These are phyloP conservation scores for Pseudogymnoascus sp. DNA, from an alignment of 2,329 filamentous ascomycete genomes.

Conservation along the genomic window DNA sequence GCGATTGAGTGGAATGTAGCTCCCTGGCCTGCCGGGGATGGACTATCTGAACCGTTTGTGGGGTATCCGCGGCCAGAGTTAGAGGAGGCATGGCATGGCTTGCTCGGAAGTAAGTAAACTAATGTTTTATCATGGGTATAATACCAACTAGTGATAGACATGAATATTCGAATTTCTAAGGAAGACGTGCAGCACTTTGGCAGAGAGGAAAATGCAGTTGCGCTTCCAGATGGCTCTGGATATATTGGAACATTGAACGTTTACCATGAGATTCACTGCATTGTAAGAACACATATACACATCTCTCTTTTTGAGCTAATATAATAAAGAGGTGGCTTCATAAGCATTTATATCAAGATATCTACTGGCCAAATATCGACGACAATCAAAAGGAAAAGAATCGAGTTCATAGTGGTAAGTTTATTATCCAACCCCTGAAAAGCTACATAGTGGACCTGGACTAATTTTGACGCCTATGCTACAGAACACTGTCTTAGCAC, in stretches of 20 bases:
- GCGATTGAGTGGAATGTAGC: not conserved
- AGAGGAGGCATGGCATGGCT: not conserved
- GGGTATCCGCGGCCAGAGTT: not conserved
- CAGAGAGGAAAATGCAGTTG: not conserved
- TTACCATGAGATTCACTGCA: not conserved
- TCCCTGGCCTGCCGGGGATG: not conserved
- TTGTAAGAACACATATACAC: not conserved
- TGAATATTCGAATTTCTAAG: not conserved
- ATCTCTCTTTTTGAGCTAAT: not conserved
- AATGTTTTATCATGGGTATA: not conserved
- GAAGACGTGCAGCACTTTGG: not conserved
- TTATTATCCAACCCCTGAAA: not conserved
- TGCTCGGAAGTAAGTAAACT: not conserved
- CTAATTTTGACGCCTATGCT: not conserved
- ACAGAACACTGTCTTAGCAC: not conserved
- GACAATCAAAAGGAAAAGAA: not conserved
- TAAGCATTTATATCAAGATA: not conserved
- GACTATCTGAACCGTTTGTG: not conserved
- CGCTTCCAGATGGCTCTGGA: not conserved
- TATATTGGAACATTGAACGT: not conserved
- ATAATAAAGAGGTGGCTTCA: not conserved
- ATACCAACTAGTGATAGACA: not conserved
- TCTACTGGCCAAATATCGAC: not conserved
- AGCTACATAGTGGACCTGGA: not conserved
- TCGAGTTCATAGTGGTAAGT: not conserved